phyloP scores from a whole-genome alignment of 169 alveolate genomes.

The Theileria luwenshuni region DNA sequence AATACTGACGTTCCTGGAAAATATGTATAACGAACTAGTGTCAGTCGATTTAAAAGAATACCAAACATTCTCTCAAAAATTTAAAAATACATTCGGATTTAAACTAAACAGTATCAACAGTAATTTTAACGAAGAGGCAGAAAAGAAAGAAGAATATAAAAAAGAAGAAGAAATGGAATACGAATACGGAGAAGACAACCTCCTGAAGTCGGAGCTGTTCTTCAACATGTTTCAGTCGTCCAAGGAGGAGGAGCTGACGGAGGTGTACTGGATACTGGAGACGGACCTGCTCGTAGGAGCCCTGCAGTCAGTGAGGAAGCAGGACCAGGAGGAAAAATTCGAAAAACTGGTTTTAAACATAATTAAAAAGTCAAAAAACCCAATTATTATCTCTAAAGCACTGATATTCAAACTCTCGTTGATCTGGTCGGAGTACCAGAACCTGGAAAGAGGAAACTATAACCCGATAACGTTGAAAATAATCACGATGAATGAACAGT shows the following conservation, averaged over 20 bases:
- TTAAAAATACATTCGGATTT: background rate
- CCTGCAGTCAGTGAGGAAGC: constrained; percentile 30
- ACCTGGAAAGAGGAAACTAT: constrained; percentile 10
- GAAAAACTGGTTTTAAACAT: constrained; percentile 26
- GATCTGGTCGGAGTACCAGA: constrained; percentile 55
- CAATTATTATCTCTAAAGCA: constrained; percentile 36
- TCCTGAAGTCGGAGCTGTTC: constrained; percentile 25
- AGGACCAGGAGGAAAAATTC: constrained; percentile 29
- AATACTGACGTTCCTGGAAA: constrained; percentile 46
- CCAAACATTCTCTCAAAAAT: background rate
- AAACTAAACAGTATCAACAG: background rate
- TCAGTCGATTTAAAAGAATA: constrained; percentile 11
- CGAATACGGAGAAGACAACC: constrained; percentile 17
- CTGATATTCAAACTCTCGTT: constrained; percentile 47
- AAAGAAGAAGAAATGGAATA: constrained; percentile 2
- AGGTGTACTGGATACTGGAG: constrained; percentile 50
- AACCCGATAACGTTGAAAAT: constrained; percentile 33
- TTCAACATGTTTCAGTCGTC: constrained; percentile 24
- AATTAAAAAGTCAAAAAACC: constrained; percentile 27
- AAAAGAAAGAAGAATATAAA: constrained; percentile 9
- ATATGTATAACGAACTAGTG: constrained; percentile 3
- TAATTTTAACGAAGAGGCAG: constrained; percentile 11
- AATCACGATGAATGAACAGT: constrained; percentile 48
- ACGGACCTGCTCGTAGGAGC: constrained; percentile 39
- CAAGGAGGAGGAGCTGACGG: constrained; percentile 21